phyloP scores from a whole-genome alignment of 768 basidiomycete species.

The Collybia sp. region DNA sequence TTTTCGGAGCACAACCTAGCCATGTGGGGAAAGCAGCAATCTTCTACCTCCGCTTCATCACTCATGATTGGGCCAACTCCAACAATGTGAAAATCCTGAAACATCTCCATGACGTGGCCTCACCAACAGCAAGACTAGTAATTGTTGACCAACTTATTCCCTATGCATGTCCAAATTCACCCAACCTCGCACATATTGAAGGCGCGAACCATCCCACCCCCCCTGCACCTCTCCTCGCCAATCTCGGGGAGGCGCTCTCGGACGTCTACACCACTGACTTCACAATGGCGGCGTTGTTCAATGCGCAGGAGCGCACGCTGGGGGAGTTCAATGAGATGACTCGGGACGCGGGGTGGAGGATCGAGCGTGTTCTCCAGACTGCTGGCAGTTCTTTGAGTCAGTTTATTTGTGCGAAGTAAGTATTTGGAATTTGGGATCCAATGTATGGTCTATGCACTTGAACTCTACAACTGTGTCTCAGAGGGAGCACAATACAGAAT shows the following conservation, averaged over 20 bases:
- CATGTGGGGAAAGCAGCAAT: constrained; percentile 14
- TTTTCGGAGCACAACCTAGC: constrained; percentile 19
- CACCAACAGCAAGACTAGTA: too few species aligned
- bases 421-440: too few species aligned
- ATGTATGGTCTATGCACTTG: too few species aligned
- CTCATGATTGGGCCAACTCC: constrained; percentile 26
- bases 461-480: too few species aligned
- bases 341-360: constrained; percentile 4
- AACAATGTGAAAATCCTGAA: constrained; percentile 15
- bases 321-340: too few species aligned
- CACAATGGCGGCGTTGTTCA: constrained; percentile 5
- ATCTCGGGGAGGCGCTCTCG: constrained; percentile 11
- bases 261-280: constrained; percentile 4
- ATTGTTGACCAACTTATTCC: too few species aligned
- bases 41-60: constrained; percentile 21
- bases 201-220: constrained; percentile 6
- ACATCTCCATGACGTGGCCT: constrained; percentile 18
- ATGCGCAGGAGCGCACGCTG: constrained; percentile 7
- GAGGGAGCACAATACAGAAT: too few species aligned
- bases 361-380: constrained; percentile 6
- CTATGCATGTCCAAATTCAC: constrained; percentile 1
- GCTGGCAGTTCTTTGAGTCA: constrained; percentile 5
- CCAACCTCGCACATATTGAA: background rate
- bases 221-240: constrained; percentile 14
- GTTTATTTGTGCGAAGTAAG: constrained; percentile 2